Evolutionary conservation across 1,284 basidiomycete species (phyloP).

Genomic region (Mycosarcoma maydis): DNA sequence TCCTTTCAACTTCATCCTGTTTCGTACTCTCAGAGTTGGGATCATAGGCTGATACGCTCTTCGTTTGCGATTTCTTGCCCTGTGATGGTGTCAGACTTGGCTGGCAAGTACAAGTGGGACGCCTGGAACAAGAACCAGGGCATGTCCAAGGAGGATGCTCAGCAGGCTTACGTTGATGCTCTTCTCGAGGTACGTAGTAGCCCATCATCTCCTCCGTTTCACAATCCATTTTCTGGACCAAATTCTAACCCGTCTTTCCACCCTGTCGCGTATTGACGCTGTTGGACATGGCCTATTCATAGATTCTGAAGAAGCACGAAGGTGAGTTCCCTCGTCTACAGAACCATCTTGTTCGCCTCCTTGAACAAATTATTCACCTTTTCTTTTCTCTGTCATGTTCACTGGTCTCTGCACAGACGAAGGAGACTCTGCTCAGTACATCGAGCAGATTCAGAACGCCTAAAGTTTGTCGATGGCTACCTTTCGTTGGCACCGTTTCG

Average conservation of each 20-base stretch:
- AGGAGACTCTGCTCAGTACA: conserved; percentile 52
- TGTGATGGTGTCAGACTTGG: conserved; percentile 40
- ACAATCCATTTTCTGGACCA: no score
- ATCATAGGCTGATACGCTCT: no score
- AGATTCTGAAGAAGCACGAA: conserved; percentile 58
- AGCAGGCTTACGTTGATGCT: conserved; percentile 60
- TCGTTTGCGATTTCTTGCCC: neutral
- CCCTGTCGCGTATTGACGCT: no score
- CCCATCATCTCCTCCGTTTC: neutral
- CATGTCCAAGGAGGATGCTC: conserved; percentile 54
- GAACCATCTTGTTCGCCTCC: no score
- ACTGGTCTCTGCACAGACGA: no score
- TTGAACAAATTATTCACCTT: no score
- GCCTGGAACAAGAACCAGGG: conserved; percentile 64
- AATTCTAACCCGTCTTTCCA: no score
- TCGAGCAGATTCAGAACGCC: conserved; percentile 55
- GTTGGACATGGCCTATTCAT: neutral
- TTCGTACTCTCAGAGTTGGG: no score
- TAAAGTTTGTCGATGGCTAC: no score
- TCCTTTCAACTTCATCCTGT: neutral
- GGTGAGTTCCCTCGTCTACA: no score
- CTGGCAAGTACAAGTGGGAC: conserved; percentile 66
- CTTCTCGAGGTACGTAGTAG: conserved; percentile 43
- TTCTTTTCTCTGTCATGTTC: no score
- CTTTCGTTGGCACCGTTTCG: no score